phyloP scores from a whole-genome alignment of 2,329 filamentous ascomycete genomes.

The Catunica adiposa region DNA sequence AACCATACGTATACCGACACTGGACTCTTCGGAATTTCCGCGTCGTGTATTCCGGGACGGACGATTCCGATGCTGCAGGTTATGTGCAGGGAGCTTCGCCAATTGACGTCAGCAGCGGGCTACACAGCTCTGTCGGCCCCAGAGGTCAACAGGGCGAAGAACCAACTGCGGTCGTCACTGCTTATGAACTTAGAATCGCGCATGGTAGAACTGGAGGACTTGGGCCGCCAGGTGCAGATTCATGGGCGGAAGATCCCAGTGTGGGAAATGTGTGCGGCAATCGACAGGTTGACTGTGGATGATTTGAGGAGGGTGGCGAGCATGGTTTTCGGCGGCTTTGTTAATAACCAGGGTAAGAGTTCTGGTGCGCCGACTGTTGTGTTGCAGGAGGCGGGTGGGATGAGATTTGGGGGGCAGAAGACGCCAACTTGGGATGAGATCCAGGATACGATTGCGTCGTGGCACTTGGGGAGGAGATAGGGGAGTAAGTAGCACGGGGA shows the following conservation, averaged over 20 bases:
- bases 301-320: slow-evolving; percentile 72
- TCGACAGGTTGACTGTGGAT: slow-evolving; percentile 61
- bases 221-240: slow-evolving; percentile 91
- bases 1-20: slow-evolving; percentile 96
- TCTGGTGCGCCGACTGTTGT: slow-evolving; percentile 88
- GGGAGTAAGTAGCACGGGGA: not conserved
- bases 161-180: slow-evolving; percentile 75
- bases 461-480: slow-evolving; percentile 40
- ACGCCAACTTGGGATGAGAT: slow-evolving; percentile 75
- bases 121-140: slow-evolving; percentile 52
- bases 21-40: slow-evolving; percentile 85
- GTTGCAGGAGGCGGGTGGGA: slow-evolving; percentile 72
- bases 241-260: slow-evolving; percentile 86
- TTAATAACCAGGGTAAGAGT: slow-evolving; percentile 58
- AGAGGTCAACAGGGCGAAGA: slow-evolving; percentile 89
- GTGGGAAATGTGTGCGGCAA: slow-evolving; percentile 78
- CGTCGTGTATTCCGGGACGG: slow-evolving; percentile 63
- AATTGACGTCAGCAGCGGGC: slow-evolving; percentile 59
- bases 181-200: slow-evolving; percentile 95
- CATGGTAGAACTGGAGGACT: slow-evolving; percentile 94
- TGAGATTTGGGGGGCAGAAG: slow-evolving; percentile 29
- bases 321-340: slow-evolving; percentile 59
- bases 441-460: slow-evolving; percentile 67
- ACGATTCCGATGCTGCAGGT: slow-evolving; percentile 79
- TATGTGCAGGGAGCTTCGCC: slow-evolving; percentile 78